Evolutionary conservation across 1,139 yeast species (phyloP).

Genomic region (Kazachstania sp.): DNA sequence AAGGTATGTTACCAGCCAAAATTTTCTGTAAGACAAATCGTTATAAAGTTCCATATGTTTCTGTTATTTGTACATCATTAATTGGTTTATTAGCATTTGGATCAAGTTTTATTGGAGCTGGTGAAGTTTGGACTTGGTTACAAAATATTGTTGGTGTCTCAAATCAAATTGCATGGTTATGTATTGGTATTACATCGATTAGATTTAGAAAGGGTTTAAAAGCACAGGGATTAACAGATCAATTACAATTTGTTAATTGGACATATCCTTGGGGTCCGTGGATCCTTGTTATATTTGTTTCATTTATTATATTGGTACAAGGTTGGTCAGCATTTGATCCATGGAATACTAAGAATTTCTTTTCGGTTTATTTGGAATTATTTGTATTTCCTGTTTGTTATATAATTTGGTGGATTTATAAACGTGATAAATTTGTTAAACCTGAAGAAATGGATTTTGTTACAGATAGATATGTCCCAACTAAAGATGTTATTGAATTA

Average conservation of each 20-base stretch:
- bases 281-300: constrained; percentile 41
- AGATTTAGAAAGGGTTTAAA: constrained; percentile 45
- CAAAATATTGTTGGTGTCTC: constrained; percentile 35
- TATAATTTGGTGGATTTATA: constrained; percentile 41
- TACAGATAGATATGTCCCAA: constrained; percentile 47
- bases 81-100: constrained; percentile 33
- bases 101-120: constrained; percentile 32
- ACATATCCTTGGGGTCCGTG: constrained; percentile 60
- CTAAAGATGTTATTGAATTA: constrained; percentile 41
- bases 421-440: constrained; percentile 41
- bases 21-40: constrained; percentile 39
- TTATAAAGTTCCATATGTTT: constrained; percentile 39
- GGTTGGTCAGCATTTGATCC: constrained; percentile 60
- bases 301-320: constrained; percentile 46
- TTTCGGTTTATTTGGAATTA: constrained; percentile 40
- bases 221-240: constrained; percentile 34
- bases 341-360: constrained; percentile 45
- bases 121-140: constrained; percentile 34
- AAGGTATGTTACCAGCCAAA: constrained; percentile 42
- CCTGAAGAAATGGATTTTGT: constrained; percentile 54
- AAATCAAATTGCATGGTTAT: constrained; percentile 34
- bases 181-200: constrained; percentile 38
- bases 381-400: constrained; percentile 43
- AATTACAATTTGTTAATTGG: constrained; percentile 38
- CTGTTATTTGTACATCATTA: constrained; percentile 35